Conservation (phyloP, 1,284 basidiomycete species). For the Coriolopsis trogii region DNA sequence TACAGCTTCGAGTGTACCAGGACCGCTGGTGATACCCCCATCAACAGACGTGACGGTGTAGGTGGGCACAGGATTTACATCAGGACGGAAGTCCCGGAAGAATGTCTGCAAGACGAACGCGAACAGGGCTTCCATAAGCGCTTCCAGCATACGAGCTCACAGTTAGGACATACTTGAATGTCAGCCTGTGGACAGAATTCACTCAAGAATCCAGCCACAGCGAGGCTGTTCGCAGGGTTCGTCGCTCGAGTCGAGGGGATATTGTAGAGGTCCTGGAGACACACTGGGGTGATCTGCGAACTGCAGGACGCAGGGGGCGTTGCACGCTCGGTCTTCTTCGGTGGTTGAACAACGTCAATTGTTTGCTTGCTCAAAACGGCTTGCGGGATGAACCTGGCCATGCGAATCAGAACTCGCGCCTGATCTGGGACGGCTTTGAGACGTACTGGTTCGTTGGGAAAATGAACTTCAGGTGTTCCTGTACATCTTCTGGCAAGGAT, state of each 20-base stretch:
- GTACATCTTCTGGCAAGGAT: constrained; percentile 38
- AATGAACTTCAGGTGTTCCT: constrained; percentile 37
- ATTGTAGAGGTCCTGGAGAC: constrained; percentile 56
- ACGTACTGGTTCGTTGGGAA: constrained; percentile 38
- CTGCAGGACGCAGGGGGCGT: constrained; percentile 11
- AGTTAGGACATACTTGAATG: constrained; percentile 37
- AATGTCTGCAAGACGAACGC: constrained; percentile 53
- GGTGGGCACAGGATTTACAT: constrained; percentile 38
- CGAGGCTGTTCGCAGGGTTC: constrained; percentile 48
- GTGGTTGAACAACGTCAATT: background rate
- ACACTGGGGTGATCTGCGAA: constrained; percentile 49
- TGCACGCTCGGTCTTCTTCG: constrained; percentile 2
- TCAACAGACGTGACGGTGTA: constrained; percentile 18
- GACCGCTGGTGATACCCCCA: constrained; percentile 38
- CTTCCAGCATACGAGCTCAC: background rate
- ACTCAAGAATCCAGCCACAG: constrained; percentile 55
- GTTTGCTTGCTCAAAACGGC: background rate
- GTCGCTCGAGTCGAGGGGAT: constrained; percentile 46
- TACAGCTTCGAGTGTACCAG: constrained; percentile 23
- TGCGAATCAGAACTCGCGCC: background rate
- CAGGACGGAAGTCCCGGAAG: constrained; percentile 47
- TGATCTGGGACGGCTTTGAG: no score
- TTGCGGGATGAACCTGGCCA: background rate
- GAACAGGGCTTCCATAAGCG: background rate
- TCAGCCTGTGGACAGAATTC: constrained; percentile 54